phyloP scores from a whole-genome alignment of 2,329 filamentous ascomycete species.

The Alternaria arbusti region DNA sequence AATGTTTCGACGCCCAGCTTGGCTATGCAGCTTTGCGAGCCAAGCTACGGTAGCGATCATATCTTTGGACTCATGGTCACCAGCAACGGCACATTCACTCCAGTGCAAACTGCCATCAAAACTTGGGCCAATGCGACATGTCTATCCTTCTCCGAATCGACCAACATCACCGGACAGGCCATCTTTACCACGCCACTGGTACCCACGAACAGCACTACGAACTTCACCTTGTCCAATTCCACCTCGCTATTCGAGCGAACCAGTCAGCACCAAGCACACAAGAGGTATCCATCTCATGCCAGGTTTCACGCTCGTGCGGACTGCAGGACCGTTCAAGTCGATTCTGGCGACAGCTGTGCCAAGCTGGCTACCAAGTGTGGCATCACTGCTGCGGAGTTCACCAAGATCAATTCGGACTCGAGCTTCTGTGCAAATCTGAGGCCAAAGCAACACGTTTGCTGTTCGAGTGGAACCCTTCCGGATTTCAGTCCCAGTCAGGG shows the following conservation, averaged over 20 bases:
- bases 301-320: background rate
- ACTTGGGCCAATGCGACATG: background rate
- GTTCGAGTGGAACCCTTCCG: slow-evolving; percentile 9
- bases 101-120: background rate
- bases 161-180: background rate
- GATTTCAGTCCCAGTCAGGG: slow-evolving; percentile 15
- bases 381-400: background rate
- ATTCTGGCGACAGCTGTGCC: background rate
- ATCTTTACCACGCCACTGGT: background rate
- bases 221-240: background rate
- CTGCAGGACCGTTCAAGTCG: background rate
- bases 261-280: background rate
- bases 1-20: slow-evolving; percentile 1
- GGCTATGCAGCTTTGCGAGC: background rate
- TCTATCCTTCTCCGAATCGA: background rate
- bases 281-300: background rate
- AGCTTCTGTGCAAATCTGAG: background rate
- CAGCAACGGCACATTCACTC: background rate
- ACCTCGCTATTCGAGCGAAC: background rate
- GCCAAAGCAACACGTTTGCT: slow-evolving; percentile 14
- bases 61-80: background rate
- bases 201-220: background rate
- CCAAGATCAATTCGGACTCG: background rate
- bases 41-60: background rate
- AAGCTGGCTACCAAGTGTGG: background rate